Evolutionary conservation across 345 rosid species (phyloP).

Genomic region (Alliaria petiolata): DNA sequence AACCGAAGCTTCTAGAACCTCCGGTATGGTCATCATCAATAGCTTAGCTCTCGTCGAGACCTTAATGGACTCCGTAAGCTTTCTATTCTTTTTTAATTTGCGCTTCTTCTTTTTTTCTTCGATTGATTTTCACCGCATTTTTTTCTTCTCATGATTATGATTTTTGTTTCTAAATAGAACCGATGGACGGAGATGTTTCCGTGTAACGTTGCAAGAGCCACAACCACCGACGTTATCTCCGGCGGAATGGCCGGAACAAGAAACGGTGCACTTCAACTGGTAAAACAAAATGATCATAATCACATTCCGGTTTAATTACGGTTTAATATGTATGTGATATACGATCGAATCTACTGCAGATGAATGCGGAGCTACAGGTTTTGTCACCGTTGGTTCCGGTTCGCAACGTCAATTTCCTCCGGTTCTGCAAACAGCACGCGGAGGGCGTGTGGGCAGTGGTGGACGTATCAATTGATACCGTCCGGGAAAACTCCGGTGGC

Average conservation of each 20-base stretch:
- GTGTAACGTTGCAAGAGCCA: constrained; percentile 50
- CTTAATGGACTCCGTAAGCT: constrained; percentile 67
- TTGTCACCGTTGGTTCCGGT: constrained; percentile 65
- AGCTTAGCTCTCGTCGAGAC: constrained; percentile 60
- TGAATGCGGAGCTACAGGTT: constrained; percentile 71
- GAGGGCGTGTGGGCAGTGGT: constrained; percentile 80
- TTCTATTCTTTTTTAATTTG: background rate
- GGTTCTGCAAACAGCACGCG: constrained; percentile 67
- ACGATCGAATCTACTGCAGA: constrained; percentile 28
- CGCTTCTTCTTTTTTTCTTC: background rate
- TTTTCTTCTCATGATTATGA: background rate
- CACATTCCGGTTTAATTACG: background rate
- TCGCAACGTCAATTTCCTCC: constrained; percentile 55
- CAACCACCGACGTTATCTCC: constrained; percentile 47
- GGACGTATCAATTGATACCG: constrained; percentile 56
- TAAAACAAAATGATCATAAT: constrained; percentile 5
- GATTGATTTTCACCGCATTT: background rate
- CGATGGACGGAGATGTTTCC: constrained; percentile 74
- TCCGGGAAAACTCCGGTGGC: constrained; percentile 41
- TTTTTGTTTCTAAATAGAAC: constrained; percentile 32
- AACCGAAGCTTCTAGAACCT: constrained; percentile 53
- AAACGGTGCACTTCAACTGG: constrained; percentile 68
- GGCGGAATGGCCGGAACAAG: constrained; percentile 47
- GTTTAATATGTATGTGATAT: background rate
- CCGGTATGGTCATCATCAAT: constrained; percentile 47